Evolutionary conservation across 1,284 basidiomycete genomes (phyloP).

Genomic region (Ceratobasidium sp.): DNA sequence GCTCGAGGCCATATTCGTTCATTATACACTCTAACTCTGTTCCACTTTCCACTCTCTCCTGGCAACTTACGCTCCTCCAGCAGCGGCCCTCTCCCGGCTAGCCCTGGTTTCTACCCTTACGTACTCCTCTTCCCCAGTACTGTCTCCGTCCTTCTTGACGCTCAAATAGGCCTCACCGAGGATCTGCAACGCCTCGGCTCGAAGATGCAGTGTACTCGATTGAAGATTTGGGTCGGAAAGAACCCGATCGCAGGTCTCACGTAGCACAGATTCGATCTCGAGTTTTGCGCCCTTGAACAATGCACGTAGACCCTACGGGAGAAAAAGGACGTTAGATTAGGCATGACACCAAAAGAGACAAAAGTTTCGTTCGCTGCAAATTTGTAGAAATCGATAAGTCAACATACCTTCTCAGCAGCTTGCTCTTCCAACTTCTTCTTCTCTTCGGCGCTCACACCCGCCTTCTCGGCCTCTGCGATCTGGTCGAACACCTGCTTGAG

Average conservation of each 20-base stretch:
- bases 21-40: neutral
- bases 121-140: constrained; percentile 78
- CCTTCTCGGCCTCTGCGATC: constrained; percentile 91
- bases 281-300: constrained; percentile 97
- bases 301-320: constrained; percentile 75
- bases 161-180: constrained; percentile 80
- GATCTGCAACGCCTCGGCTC: constrained; percentile 86
- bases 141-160: constrained; percentile 72
- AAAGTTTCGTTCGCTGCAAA: too few relatives aligned
- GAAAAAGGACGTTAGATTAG: too few relatives aligned
- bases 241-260: constrained; percentile 93
- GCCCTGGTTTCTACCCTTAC: constrained; percentile 80
- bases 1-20: neutral
- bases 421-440: constrained; percentile 93
- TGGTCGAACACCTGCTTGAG: constrained; percentile 96
- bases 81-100: constrained; percentile 58
- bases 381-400: neutral
- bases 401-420: constrained; percentile 84
- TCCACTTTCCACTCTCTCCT: neutral
- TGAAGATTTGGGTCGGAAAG: constrained; percentile 63
- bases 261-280: constrained; percentile 92
- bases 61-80: constrained; percentile 15
- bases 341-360: too few relatives aligned
- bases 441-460: constrained; percentile 87
- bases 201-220: constrained; percentile 58